Evolutionary conservation across 139 green algal species (phyloP), one percentile per base, ranked within the genome.

Genomic region (Chlorella sp.): DNA sequence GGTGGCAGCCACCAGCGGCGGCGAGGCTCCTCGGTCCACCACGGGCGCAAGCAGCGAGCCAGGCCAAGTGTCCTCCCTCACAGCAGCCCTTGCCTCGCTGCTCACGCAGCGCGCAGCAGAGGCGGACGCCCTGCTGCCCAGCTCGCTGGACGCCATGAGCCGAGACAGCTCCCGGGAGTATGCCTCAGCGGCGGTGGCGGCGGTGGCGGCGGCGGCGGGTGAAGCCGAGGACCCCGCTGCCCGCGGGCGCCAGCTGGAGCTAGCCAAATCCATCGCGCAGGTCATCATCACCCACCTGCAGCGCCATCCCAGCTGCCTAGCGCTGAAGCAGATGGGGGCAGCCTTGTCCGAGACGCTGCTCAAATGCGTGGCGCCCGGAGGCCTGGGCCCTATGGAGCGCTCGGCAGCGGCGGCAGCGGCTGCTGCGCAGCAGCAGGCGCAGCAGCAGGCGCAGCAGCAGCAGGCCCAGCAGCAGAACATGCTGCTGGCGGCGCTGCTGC

Each of bases 281-380:
- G 20, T 55, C 11, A 60, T 81, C 55, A 28, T 70, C 7, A 18
- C 12, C 25, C 15, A 47, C 28, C 75, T 81, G 32, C 55, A 71
- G 55, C 7, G 23, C 20, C 75, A 81, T 34, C 75, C 56, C 7
- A 30, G 6, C 56, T 70, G 55, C 55, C 1, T 25, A 5, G 20
- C 60, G 5, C 55, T 81, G 1, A 81, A 71, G 34, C 75, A 69
- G 32, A 71, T 81, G 75, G 75, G 55, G 28, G 55, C 75, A 30
- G 75, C 75, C 51, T 30, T 81, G 11, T 81, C 55, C 0, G 56
- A 81, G 21, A 60, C 32, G 30, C 75, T 81, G 56, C 32, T 81
- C 32, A 69, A 55, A 15, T 81, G 32, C 9, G 75, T 69, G 23
- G 55, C 75, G 25, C 32, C 56, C 18, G 13, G n/a, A 2, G 47